These are phyloP conservation scores for Penicillium sp. DNA, from an alignment of 2,329 filamentous ascomycete species.

Conservation along the genomic window DNA sequence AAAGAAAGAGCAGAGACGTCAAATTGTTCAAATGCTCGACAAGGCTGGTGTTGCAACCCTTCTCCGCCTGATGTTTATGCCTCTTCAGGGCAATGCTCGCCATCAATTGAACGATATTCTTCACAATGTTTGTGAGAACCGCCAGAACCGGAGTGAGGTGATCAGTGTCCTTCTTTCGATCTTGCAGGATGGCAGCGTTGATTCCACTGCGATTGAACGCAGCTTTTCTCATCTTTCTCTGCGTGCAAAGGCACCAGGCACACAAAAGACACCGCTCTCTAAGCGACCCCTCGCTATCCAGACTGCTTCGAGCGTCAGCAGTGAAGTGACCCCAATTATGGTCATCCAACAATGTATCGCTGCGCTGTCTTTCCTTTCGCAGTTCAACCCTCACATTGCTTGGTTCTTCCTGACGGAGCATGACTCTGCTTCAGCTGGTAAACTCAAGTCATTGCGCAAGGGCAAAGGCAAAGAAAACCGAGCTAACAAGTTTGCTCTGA, in stretches of 20 bases:
- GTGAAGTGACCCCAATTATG: constrained; percentile 88
- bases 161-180: constrained; percentile 90
- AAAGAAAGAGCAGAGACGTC: constrained; percentile 69
- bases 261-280: constrained; percentile 78
- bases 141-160: constrained; percentile 92
- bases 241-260: constrained; percentile 75
- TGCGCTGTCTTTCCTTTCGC: constrained; percentile 77
- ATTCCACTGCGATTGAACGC: constrained; percentile 88
- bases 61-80: constrained; percentile 96
- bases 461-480: constrained; percentile 84
- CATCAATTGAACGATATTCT: constrained; percentile 82
- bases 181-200: constrained; percentile 89
- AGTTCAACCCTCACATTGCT: constrained; percentile 80
- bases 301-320: constrained; percentile 57
- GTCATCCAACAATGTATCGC: constrained; percentile 94
- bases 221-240: constrained; percentile 93
- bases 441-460: constrained; percentile 74
- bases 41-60: constrained; percentile 95
- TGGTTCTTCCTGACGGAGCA: constrained; percentile 94
- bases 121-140: constrained; percentile 88
- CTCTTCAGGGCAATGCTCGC: constrained; percentile 82
- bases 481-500: constrained; percentile 84
- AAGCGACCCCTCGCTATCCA: constrained; percentile 68
- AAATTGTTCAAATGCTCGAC: constrained; percentile 94
- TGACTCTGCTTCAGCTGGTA: constrained; percentile 73